Conservation (phyloP, 768 basidiomycete species). For the Lentinula sp. region DNA sequence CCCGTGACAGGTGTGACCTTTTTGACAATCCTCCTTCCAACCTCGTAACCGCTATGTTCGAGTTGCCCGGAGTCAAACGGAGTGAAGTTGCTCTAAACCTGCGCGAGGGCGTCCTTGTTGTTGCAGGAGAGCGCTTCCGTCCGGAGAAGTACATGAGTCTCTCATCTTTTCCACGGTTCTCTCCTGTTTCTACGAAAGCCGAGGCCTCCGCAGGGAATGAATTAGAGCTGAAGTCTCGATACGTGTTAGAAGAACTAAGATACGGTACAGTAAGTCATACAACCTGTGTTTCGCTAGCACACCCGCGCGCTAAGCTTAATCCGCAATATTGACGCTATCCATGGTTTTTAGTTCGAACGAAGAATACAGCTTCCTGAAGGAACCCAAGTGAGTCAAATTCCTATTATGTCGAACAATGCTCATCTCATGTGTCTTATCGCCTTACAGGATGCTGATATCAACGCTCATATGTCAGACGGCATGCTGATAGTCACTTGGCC, state of each 20-base stretch:
- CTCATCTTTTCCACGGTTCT: not conserved
- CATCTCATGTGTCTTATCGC: not conserved
- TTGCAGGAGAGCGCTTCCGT: not conserved
- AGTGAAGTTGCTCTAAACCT: not conserved
- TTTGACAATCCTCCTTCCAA: not conserved
- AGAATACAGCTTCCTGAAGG: not conserved
- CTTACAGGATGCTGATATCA: constrained; percentile 1
- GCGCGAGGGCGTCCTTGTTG: not conserved
- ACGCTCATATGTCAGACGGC: not conserved
- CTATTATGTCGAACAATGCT: constrained; percentile 3
- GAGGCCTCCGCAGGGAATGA: not conserved
- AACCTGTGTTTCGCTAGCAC: not conserved
- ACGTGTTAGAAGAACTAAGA: not conserved
- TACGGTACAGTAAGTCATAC: not conserved
- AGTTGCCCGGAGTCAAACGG: not conserved
- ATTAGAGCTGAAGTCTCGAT: not conserved
- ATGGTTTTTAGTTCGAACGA: not conserved
- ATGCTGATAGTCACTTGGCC: constrained; percentile 5
- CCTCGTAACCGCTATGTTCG: not conserved
- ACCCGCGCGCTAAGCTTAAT: not conserved
- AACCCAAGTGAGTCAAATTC: not conserved
- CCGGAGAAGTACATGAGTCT: not conserved
- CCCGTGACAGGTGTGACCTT: not conserved
- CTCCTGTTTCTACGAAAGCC: not conserved
- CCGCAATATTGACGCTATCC: not conserved